phyloP scores from a whole-genome alignment of 371 early-diverging fungal species.

The Mucor racemosus region DNA sequence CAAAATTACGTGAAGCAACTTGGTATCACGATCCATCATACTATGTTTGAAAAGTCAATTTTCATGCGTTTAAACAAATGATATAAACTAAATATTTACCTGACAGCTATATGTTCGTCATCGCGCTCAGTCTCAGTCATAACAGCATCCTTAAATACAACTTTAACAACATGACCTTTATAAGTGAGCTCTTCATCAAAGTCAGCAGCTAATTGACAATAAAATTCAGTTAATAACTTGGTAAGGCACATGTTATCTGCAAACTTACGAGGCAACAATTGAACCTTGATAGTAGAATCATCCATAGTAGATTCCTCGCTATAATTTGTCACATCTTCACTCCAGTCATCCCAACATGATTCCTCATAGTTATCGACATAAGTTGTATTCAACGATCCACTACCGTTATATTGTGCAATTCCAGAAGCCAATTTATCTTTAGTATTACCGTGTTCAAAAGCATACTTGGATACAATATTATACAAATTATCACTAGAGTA shows the following conservation, averaged over 20 bases:
- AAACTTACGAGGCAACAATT: constrained; percentile 38
- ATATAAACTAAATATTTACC: not conserved
- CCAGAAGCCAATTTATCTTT: constrained; percentile 21
- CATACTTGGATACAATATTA: constrained; percentile 22
- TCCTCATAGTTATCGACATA: constrained; percentile 31
- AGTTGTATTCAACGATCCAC: constrained; percentile 15
- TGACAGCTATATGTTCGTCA: constrained; percentile 12
- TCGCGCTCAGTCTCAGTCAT: not conserved
- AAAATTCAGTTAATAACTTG: not conserved
- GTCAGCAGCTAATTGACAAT: constrained; percentile 12
- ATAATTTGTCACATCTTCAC: constrained; percentile 5
- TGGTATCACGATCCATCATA: constrained; percentile 8
- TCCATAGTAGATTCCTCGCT: constrained; percentile 4
- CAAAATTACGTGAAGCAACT: constrained; percentile 9
- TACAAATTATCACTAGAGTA: constrained; percentile 26
- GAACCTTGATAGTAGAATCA: constrained; percentile 21
- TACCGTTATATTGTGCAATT: constrained; percentile 18
- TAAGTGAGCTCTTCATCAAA: constrained; percentile 29
- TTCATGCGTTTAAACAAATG: not conserved
- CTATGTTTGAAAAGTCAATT: not conserved
- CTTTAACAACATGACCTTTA: constrained; percentile 28
- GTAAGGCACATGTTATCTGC: not conserved
- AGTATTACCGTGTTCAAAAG: constrained; percentile 4
- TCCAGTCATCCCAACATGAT: constrained; percentile 4
- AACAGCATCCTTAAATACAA: constrained; percentile 14